Percentiles rank a stretch among this genome's conserved stretches.
phyloP scores from a whole-genome alignment of 257 asterid genomes.

The Coffea eugenioides region DNA sequence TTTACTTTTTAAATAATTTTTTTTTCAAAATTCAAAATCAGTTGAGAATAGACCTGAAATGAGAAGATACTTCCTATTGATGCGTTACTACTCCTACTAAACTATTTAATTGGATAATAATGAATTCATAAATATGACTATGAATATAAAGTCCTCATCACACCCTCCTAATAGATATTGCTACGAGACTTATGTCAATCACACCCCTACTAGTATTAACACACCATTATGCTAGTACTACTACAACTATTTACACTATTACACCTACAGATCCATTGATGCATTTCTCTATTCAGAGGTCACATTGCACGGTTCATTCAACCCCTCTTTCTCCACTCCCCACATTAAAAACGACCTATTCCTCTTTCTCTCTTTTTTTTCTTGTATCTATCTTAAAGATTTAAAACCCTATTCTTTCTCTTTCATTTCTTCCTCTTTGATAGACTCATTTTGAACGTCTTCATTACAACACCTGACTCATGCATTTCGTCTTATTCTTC shows the following conservation, averaged over 20 bases:
- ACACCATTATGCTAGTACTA: neutral
- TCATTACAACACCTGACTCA: constrained; percentile 7
- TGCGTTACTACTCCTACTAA: too few species aligned
- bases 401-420: neutral
- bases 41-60: too few species aligned
- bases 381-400: neutral
- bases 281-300: constrained; percentile 9
- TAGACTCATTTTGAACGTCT: constrained; percentile 2
- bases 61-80: too few species aligned
- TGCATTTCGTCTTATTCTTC: neutral
- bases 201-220: constrained; percentile 2
- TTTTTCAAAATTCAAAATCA: too few species aligned
- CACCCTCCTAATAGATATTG: constrained; percentile 38
- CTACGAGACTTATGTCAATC: constrained; percentile 43
- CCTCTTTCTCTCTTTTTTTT: neutral
- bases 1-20: too few species aligned
- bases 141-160: constrained; percentile 26
- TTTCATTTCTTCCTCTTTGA: neutral
- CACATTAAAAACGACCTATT: neutral
- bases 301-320: constrained; percentile 27
- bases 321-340: too few species aligned
- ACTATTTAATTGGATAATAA: constrained; percentile 2
- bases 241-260: neutral
- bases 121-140: neutral
- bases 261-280: constrained; percentile 14